A percentile compares a stretch with the other conserved stretches of the same genome.
phyloP scores from a whole-genome alignment of 176 grass and related monocot genomes.

The Tillandsia fasciculata region DNA sequence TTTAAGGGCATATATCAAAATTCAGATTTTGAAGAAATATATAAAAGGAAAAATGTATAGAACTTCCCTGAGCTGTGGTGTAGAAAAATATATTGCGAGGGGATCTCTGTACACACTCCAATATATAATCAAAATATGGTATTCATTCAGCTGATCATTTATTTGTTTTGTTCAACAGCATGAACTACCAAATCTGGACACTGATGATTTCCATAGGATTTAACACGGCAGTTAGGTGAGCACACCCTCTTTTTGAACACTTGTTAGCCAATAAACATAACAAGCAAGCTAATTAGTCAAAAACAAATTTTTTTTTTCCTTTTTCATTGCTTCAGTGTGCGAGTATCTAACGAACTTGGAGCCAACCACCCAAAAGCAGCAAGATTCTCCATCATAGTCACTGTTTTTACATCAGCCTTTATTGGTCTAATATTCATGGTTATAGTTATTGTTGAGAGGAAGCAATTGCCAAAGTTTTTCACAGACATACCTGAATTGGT shows the following conservation, averaged over 20 bases:
- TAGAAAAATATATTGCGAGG: too few relatives aligned
- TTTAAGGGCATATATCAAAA: too few relatives aligned
- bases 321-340: slow-evolving; percentile 42
- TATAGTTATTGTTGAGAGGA: slow-evolving; percentile 47
- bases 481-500: slow-evolving; percentile 43
- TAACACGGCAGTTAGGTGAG: slow-evolving; percentile 79
- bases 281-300: background rate
- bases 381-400: slow-evolving; percentile 54
- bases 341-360: slow-evolving; percentile 91
- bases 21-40: too few relatives aligned
- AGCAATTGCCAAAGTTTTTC: slow-evolving; percentile 49
- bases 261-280: too few relatives aligned
- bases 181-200: slow-evolving; percentile 88
- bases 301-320: background rate
- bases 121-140: too few relatives aligned
- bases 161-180: slow-evolving; percentile 32
- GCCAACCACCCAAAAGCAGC: slow-evolving; percentile 56
- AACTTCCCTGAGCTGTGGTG: too few relatives aligned
- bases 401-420: slow-evolving; percentile 49
- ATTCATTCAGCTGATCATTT: too few relatives aligned
- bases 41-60: too few relatives aligned
- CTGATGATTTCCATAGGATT: slow-evolving; percentile 84
- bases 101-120: too few relatives aligned
- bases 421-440: slow-evolving; percentile 48
- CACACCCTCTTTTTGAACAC: background rate